Evolutionary conservation across 345 rosid species (phyloP).

Genomic region (Aurinia saxatilis): DNA sequence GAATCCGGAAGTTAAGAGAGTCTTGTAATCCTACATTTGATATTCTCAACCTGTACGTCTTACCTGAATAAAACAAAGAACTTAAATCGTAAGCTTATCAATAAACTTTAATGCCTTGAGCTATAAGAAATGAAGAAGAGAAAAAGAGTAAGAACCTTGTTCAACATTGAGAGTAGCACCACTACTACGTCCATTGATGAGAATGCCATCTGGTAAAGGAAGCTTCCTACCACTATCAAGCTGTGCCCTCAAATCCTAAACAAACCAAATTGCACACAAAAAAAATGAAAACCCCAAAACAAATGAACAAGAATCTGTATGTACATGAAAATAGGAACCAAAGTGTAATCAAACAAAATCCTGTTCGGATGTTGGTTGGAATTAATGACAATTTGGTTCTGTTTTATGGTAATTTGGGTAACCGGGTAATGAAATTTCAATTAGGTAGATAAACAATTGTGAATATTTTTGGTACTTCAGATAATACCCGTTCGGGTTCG

Average conservation of each 20-base stretch:
- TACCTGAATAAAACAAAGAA: conserved; percentile 21
- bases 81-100: not conserved
- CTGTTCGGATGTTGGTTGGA: too few species aligned
- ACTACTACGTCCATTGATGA: conserved; percentile 81
- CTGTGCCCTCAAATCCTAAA: conserved; percentile 49
- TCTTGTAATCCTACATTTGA: conserved; percentile 84
- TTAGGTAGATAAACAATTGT: too few species aligned
- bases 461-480: too few species aligned
- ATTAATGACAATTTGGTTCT: too few species aligned
- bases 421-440: too few species aligned
- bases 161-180: conserved; percentile 70
- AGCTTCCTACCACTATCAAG: conserved; percentile 65
- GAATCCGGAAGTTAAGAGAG: conserved; percentile 88
- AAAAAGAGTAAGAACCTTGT: conserved; percentile 43
- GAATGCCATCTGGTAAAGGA: conserved; percentile 80
- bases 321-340: too few species aligned
- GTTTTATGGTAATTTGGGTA: too few species aligned
- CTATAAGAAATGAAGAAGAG: not conserved
- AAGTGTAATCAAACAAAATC: too few species aligned
- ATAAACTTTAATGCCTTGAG: not conserved
- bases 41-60: conserved; percentile 85
- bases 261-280: not conserved
- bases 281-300: too few species aligned
- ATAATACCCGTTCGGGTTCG: too few species aligned
- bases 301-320: too few species aligned